These are phyloP conservation scores for Lachancea cidri DNA, from an alignment of 805 yeast genomes.

Conservation along the genomic window DNA sequence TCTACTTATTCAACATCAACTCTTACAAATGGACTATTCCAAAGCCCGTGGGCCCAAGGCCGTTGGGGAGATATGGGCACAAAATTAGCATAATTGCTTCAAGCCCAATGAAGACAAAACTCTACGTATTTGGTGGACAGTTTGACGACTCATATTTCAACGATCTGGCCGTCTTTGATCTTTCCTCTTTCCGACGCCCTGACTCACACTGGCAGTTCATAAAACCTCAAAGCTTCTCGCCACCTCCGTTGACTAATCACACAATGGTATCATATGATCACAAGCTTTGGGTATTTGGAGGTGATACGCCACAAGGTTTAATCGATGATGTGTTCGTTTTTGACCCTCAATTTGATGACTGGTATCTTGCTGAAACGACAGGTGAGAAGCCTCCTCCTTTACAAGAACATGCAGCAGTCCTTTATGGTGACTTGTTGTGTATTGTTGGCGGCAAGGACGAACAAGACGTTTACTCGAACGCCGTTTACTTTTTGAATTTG, in stretches of 20 bases:
- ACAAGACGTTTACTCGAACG: slow-evolving; percentile 61
- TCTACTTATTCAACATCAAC: slow-evolving; percentile 79
- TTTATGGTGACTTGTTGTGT: slow-evolving; percentile 72
- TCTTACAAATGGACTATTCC: slow-evolving; percentile 78
- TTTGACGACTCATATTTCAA: slow-evolving; percentile 75
- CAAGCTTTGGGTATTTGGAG: slow-evolving; percentile 86
- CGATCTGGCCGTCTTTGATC: slow-evolving; percentile 81
- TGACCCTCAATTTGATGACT: slow-evolving; percentile 61
- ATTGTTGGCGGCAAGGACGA: slow-evolving; percentile 86
- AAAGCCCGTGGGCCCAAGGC: slow-evolving; percentile 66
- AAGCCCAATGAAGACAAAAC: slow-evolving; percentile 49
- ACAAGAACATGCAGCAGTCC: slow-evolving; percentile 85
- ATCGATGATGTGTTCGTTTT: slow-evolving; percentile 75
- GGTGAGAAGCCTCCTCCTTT: slow-evolving; percentile 65
- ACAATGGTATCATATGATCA: slow-evolving; percentile 77
- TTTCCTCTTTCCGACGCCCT: slow-evolving; percentile 78
- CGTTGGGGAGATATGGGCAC: slow-evolving; percentile 93
- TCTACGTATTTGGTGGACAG: slow-evolving; percentile 94
- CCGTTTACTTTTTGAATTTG: slow-evolving; percentile 71
- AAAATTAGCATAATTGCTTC: slow-evolving; percentile 71
- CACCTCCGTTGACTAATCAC: slow-evolving; percentile 86
- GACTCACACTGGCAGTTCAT: slow-evolving; percentile 80
- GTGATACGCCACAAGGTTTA: slow-evolving; percentile 70
- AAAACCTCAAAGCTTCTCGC: slow-evolving; percentile 43
- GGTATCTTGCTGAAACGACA: slow-evolving; percentile 67